Percentiles rank a stretch among this genome's conserved stretches.
These are phyloP conservation scores for Rosa hybrid DNA, from an alignment of 331 rosid genomes.

Conservation along the genomic window DNA sequence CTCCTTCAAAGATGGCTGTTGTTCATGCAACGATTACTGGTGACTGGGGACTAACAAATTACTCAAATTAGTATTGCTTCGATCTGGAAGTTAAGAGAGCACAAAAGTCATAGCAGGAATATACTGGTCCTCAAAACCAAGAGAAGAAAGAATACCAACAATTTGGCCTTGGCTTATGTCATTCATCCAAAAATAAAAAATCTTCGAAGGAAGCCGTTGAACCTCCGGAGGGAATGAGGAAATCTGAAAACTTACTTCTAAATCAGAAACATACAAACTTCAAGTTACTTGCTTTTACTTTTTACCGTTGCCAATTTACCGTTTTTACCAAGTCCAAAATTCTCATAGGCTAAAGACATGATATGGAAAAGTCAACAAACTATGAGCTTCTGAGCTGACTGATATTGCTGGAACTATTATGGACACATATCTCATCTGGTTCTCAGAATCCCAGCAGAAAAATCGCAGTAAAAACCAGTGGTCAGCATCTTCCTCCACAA, in stretches of 20 bases:
- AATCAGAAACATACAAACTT: not conserved
- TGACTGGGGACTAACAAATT: slow-evolving; percentile 24
- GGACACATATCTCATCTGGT: not conserved
- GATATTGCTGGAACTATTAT: slow-evolving; percentile 3
- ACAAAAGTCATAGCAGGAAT: not conserved
- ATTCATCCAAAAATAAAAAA: not conserved
- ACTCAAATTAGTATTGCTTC: not conserved
- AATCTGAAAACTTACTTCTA: not conserved
- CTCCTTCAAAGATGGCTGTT: slow-evolving; percentile 60
- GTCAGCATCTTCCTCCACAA: slow-evolving; percentile 10
- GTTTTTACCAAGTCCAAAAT: not conserved
- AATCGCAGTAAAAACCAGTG: slow-evolving; percentile 16
- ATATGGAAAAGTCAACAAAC: not conserved
- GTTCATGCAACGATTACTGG: slow-evolving; percentile 90
- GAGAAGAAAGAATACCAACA: not conserved
- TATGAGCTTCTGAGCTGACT: not conserved
- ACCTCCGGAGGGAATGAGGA: not conserved
- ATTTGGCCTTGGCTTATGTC: not conserved
- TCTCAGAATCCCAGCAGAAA: not conserved
- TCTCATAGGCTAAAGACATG: not conserved
- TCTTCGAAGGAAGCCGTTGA: not conserved
- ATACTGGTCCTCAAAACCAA: not conserved
- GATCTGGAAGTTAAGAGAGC: not conserved
- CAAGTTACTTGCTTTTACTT: not conserved
- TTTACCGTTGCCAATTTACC: not conserved